phyloP scores from a whole-genome alignment of 2,329 filamentous ascomycete species.

The Aspergillus candidus region DNA sequence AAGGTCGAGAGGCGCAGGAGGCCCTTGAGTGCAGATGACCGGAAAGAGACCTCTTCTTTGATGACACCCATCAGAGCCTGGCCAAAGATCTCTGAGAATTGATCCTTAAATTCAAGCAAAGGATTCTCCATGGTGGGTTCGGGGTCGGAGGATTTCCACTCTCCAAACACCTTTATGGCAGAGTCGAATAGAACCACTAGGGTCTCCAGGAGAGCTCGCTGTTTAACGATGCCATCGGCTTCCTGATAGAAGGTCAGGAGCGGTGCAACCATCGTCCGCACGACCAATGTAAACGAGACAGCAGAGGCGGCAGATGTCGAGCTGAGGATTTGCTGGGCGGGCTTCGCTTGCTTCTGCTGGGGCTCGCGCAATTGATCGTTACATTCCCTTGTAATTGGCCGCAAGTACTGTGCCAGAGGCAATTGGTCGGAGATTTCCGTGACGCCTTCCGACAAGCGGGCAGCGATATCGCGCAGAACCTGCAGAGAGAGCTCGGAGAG shows the following conservation, averaged over 20 bases:
- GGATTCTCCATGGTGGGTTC: constrained; percentile 37
- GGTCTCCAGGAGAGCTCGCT: constrained; percentile 57
- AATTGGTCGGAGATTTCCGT: constrained; percentile 34
- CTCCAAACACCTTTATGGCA: constrained; percentile 52
- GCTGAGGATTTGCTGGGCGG: constrained; percentile 55
- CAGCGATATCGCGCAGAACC: constrained; percentile 51
- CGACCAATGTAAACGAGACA: constrained; percentile 49
- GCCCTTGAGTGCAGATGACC: constrained; percentile 43
- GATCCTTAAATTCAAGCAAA: constrained; percentile 45
- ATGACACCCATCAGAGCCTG: constrained; percentile 48
- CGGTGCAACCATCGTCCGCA: constrained; percentile 52
- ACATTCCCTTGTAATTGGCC: constrained; percentile 60
- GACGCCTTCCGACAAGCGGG: constrained; percentile 46
- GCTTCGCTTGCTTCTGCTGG: constrained; percentile 62
- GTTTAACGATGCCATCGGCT: constrained; percentile 56
- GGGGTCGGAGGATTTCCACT: constrained; percentile 45
- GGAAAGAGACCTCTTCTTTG: constrained; percentile 48
- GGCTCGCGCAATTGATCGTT: constrained; percentile 63
- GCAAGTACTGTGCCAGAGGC: constrained; percentile 50
- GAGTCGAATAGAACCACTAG: constrained; percentile 53
- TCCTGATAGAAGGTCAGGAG: constrained; percentile 57
- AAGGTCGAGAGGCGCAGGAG: constrained; percentile 43
- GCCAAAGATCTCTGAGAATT: constrained; percentile 50
- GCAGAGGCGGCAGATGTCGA: constrained; percentile 52
- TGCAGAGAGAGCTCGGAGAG: constrained; percentile 55